Evolutionary conservation across 208 protist species (phyloP), one percentile per base, ranked within the genome.

Genomic region (Angomonas desouzai): DNA sequence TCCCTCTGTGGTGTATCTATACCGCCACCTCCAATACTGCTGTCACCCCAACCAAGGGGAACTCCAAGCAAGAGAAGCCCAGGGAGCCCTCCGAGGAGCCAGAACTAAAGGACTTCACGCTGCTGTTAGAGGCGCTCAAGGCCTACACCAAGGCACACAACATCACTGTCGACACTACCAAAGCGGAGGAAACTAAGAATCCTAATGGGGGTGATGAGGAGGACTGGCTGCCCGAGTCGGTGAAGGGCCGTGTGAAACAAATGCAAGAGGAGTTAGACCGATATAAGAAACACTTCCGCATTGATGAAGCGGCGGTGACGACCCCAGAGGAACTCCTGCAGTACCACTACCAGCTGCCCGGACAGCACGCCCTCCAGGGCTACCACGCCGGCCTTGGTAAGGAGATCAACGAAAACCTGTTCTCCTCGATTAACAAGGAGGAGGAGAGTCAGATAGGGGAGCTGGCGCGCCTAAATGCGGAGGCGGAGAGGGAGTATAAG

Each of bases 341-440:
- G 23, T 57, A 57, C 30, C 51, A 57, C 25, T 57, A 36, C 29
- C 51, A 34, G 27, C 51, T 57, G 16, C 29, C 51, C 29, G 9
- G 23, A 32, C 22, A 57, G 30, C 45, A 23, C 18, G 45, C 45
- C 45, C 45, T 51, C 20, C 4, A 3, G 3, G 45, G 45, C 20
- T 51, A 51, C 45, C 10, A 51, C 45, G 9, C 45, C 10, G 45
- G 45, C 6, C 45, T 51, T 27, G 45, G 20, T 4, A 51, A 51
- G 45, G 6, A 13, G 6, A 51, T 51, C 18, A 51, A 51, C 20
- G 9, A 3, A 13, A 51, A 51, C 45, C 45, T 51, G 6, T 51
- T 27, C 45, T 6, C 3, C 20, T 3, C 45, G 9, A 13, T 51
- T 23, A 20, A 0, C 2, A 29, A 33, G 51, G 18, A 29, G 55